Evolutionary conservation across 192 early-diverging fungal genomes (phyloP).

Genomic region (Thamnidium elegans): DNA sequence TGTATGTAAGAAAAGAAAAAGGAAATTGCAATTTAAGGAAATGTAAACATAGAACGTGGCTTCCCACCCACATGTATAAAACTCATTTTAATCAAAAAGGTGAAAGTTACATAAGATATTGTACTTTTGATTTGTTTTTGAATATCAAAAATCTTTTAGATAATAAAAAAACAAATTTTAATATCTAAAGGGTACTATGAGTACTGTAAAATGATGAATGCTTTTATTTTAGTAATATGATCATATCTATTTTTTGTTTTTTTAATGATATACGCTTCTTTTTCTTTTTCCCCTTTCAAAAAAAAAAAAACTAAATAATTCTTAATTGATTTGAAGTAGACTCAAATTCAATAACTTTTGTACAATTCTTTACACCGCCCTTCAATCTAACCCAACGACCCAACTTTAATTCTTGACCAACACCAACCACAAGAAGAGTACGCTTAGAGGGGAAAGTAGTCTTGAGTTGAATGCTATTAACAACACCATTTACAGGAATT

Average conservation of each 20-base stretch:
- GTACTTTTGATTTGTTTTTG: too few relatives aligned
- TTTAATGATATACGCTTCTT: neutral
- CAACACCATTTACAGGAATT: slow-evolving; percentile 64
- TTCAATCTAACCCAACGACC: slow-evolving; percentile 89
- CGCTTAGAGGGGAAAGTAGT: slow-evolving; percentile 37
- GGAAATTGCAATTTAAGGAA: too few relatives aligned
- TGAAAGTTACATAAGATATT: too few relatives aligned
- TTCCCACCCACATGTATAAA: too few relatives aligned
- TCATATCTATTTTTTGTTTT: neutral
- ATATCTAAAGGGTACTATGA: too few relatives aligned
- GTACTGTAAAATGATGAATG: too few relatives aligned
- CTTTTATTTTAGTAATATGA: too few relatives aligned
- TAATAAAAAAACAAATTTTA: too few relatives aligned
- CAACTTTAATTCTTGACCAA: slow-evolving; percentile 86
- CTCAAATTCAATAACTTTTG: slow-evolving; percentile 65
- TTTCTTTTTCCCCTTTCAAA: neutral
- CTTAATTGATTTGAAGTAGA: slow-evolving; percentile 4
- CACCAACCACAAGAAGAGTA: slow-evolving; percentile 61
- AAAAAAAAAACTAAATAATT: neutral
- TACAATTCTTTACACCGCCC: slow-evolving; percentile 67
- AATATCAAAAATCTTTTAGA: too few relatives aligned
- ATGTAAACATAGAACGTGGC: too few relatives aligned
- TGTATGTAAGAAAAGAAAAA: too few relatives aligned
- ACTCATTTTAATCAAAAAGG: too few relatives aligned
- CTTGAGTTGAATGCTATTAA: slow-evolving; percentile 50